Conservation (phyloP, 106 monocot species). For the Platanthera guangdongensis region DNA sequence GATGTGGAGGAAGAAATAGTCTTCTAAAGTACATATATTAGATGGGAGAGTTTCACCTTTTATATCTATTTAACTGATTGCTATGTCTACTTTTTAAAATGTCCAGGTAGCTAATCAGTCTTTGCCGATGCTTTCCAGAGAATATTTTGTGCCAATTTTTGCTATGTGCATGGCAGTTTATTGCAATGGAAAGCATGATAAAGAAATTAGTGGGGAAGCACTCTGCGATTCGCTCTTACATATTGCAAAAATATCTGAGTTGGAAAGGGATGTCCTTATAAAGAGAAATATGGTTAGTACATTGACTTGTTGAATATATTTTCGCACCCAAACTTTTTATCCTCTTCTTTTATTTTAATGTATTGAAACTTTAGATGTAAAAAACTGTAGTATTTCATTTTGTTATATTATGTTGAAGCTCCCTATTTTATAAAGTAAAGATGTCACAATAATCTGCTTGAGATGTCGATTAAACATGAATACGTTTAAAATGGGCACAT, state of each 20-base stretch:
- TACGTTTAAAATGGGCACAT: too few species aligned
- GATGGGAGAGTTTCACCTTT: not conserved
- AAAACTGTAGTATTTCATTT: too few species aligned
- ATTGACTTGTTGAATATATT: not conserved
- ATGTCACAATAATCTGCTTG: too few species aligned
- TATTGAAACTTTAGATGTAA: not conserved
- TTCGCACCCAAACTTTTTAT: not conserved
- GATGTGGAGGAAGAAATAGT: not conserved
- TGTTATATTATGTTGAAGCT: too few species aligned
- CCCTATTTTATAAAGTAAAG: too few species aligned
- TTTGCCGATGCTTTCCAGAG: slow-evolving; percentile 50
- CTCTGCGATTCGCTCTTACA: slow-evolving; percentile 45
- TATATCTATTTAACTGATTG: not conserved
- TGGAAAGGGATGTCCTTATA: slow-evolving; percentile 78
- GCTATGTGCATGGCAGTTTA: slow-evolving; percentile 55
- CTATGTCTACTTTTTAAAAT: not conserved
- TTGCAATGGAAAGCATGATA: slow-evolving; percentile 36
- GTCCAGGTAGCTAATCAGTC: slow-evolving; percentile 53
- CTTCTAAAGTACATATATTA: not conserved
- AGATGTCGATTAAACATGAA: too few species aligned
- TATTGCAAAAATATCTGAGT: slow-evolving; percentile 73
- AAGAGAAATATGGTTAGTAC: slow-evolving; percentile 70
- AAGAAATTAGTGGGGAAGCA: slow-evolving; percentile 32
- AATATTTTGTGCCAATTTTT: slow-evolving; percentile 78
- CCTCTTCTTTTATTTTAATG: not conserved